Evolutionary conservation across 2,329 filamentous ascomycete genomes (phyloP).

Genomic region (Cladosporium velox): DNA sequence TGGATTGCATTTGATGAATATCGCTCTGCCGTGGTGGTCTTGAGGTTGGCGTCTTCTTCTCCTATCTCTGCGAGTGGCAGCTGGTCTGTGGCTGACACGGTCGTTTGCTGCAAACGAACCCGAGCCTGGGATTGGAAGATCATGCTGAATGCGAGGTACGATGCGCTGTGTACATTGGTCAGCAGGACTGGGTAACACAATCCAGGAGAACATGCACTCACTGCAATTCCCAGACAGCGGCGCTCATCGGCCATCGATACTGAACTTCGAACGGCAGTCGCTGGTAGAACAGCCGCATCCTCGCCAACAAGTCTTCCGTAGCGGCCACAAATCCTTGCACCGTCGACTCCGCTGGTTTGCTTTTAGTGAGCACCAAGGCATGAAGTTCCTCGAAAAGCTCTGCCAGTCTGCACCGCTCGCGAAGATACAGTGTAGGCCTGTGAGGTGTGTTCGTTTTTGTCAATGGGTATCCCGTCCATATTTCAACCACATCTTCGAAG

Average conservation of each 20-base stretch:
- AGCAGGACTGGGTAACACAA: too few relatives aligned
- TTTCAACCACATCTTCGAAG: neutral
- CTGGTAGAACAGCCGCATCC: conserved; percentile 20
- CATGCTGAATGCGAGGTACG: conserved; percentile 6
- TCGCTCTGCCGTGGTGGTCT: conserved; percentile 13
- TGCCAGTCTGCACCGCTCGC: conserved; percentile 20
- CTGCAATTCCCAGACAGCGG: conserved; percentile 24
- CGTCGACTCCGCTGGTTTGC: neutral
- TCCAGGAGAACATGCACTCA: too few relatives aligned
- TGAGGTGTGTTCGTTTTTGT: neutral
- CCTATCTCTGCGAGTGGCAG: neutral
- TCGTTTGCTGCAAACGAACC: neutral
- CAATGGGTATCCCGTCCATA: conserved; percentile 16
- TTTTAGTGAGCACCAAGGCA: conserved; percentile 3
- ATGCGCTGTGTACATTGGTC: neutral
- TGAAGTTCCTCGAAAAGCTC: conserved; percentile 20
- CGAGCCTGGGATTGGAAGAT: neutral
- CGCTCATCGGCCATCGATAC: conserved; percentile 24
- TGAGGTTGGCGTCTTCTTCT: neutral
- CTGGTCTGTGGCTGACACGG: neutral
- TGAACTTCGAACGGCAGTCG: conserved; percentile 22
- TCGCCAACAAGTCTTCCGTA: conserved; percentile 1
- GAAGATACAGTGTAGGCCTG: conserved; percentile 21
- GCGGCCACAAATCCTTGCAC: neutral
- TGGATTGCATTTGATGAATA: conserved; percentile 12